A percentile compares a stretch with the other conserved stretches of the same genome.
phyloP scores from a whole-genome alignment of 2,329 filamentous ascomycete species.

The Sclerotinia spermophila region DNA sequence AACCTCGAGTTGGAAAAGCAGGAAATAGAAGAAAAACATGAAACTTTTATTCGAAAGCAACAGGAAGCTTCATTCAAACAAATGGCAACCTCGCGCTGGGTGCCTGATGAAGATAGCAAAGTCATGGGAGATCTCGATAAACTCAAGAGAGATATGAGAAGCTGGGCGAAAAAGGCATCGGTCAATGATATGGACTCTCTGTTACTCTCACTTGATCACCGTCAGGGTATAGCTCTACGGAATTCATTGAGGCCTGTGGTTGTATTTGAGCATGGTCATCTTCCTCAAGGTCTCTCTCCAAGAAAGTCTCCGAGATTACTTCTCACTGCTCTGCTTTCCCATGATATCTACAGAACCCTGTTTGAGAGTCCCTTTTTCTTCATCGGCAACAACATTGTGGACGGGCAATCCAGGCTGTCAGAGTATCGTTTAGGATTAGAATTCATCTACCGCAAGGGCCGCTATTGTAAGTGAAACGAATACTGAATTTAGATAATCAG shows the following conservation, averaged over 20 bases:
- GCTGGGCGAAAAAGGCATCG: slow-evolving; percentile 13
- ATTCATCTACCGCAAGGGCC: too few relatives aligned
- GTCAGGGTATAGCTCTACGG: neutral
- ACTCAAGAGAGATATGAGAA: slow-evolving; percentile 18
- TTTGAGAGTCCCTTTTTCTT: slow-evolving; percentile 23
- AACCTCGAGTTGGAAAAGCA: neutral
- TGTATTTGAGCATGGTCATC: slow-evolving; percentile 2
- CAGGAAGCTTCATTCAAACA: slow-evolving; percentile 20
- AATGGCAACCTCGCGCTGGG: slow-evolving; percentile 15
- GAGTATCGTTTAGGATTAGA: neutral
- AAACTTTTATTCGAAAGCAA: slow-evolving; percentile 17
- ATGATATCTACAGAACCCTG: slow-evolving; percentile 19
- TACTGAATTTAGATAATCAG: neutral
- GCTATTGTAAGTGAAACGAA: slow-evolving; percentile 1
- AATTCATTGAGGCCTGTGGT: slow-evolving; percentile 7
- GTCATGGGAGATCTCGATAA: slow-evolving; percentile 17
- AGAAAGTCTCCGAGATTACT: slow-evolving; percentile 21
- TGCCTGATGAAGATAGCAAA: slow-evolving; percentile 11
- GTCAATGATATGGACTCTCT: neutral
- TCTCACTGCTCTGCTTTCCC: slow-evolving; percentile 24
- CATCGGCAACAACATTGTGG: too few relatives aligned
- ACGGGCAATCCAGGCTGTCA: too few relatives aligned
- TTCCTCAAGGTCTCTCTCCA: slow-evolving; percentile 13
- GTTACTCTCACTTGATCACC: neutral
- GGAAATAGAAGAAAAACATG: neutral